Percentiles rank a stretch among this genome's conserved stretches.
Conservation (phyloP, 768 basidiomycete genomes). For the Boletus edulis region DNA sequence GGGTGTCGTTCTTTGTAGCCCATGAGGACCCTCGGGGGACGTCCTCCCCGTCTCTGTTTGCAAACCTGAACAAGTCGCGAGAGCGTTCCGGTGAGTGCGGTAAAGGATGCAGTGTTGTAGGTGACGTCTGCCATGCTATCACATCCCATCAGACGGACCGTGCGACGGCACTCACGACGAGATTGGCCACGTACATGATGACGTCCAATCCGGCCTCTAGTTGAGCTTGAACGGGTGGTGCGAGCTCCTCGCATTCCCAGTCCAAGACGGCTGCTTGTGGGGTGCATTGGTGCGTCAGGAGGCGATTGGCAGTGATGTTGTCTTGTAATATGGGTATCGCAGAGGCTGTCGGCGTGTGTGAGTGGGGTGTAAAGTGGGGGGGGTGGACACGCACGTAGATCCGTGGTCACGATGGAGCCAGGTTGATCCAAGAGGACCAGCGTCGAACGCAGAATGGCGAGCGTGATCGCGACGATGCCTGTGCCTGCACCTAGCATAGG, state of each 20-base stretch:
- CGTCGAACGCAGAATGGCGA: constrained; percentile 55
- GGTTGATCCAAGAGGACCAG: constrained; percentile 16
- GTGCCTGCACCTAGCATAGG: constrained; percentile 71
- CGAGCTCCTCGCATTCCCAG: constrained; percentile 67
- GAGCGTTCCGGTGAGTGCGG: constrained; percentile 71
- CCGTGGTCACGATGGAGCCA: constrained; percentile 57
- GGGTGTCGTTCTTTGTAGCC: constrained; percentile 87
- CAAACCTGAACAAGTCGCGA: constrained; percentile 39
- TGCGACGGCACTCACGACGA: not conserved
- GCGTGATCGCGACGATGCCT: constrained; percentile 71
- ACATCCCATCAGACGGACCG: not conserved
- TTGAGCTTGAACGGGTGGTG: constrained; percentile 42
- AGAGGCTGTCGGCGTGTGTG: constrained; percentile 50
- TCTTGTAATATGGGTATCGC: constrained; percentile 77
- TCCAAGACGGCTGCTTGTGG: constrained; percentile 51
- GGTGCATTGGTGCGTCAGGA: constrained; percentile 30
- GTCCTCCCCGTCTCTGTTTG: constrained; percentile 9
- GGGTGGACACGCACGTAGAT: constrained; percentile 55
- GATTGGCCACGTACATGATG: constrained; percentile 56
- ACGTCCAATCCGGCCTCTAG: constrained; percentile 49
- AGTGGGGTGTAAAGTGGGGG: not conserved
- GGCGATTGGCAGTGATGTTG: constrained; percentile 55
- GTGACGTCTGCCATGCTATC: constrained; percentile 88
- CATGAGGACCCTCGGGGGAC: constrained; percentile 55
- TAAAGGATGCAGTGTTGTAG: constrained; percentile 87